These are phyloP conservation scores for Triticum monococcum DNA, from an alignment of 176 grass and related monocot genomes.

Conservation along the genomic window DNA sequence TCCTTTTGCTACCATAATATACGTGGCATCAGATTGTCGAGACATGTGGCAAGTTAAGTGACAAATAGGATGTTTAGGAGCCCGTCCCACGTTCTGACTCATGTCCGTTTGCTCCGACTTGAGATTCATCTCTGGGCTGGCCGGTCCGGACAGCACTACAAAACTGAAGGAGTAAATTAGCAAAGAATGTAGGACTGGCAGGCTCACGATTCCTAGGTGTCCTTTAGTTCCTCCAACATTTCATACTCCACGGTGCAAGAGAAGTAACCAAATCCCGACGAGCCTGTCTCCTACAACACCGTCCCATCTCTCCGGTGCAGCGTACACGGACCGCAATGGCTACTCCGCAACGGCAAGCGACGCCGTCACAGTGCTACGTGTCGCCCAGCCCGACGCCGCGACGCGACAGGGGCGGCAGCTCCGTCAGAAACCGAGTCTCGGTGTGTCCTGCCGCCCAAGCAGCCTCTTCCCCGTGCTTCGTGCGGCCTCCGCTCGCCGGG, in stretches of 20 bases:
- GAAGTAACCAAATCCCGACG: constrained; percentile 16
- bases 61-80: neutral
- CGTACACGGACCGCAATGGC: constrained; percentile 10
- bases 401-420: constrained; percentile 35
- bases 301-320: constrained; percentile 14
- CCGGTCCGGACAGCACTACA: neutral
- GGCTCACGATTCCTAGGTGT: constrained; percentile 31
- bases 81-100: neutral
- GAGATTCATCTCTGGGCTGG: neutral
- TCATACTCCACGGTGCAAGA: neutral
- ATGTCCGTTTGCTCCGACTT: constrained; percentile 22
- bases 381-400: neutral
- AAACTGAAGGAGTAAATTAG: constrained; percentile 19
- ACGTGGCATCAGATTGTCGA: too few species aligned
- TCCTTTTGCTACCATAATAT: too few species aligned
- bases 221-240: neutral
- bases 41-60: neutral
- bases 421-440: constrained; percentile 32
- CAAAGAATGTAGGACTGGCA: constrained; percentile 17
- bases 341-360: neutral
- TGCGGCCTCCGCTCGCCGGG: constrained; percentile 9
- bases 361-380: constrained; percentile 23
- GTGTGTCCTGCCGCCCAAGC: constrained; percentile 51
- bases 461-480: constrained; percentile 39
- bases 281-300: constrained; percentile 17